Base-by-base conservation (phyloP, 176 grass and related monocot species). In the Triticum turgidum region DNA sequence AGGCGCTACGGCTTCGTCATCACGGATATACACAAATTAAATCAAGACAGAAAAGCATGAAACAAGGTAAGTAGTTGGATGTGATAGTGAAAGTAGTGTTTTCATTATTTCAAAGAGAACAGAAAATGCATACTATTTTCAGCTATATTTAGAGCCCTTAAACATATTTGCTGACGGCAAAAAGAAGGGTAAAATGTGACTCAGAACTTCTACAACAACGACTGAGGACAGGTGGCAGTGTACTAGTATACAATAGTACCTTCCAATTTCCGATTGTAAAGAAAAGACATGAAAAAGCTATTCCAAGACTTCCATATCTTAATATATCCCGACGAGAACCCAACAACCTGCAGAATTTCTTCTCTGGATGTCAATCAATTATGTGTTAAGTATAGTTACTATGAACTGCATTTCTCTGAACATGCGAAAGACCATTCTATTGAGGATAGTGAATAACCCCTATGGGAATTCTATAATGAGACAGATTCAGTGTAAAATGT, bases 261-360 rank as follows among this genome's bases (percentile, higher is more conserved):
- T 98, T 98, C 93, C 96, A 94, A 85, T 98, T 98, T 65, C 91
- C 88, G 33, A 85, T 42, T 59, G 93, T 79, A 83, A 94, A 88
- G 61, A 98, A 51, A 76, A 98, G 64, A 91, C 88, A 96, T 73
- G 92, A 85, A 69, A 94, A 11, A 2, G 93, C 88, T 92, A 98
- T 82, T 88, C 94, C 97, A 80, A 91, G 76, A 87, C 92, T 96
- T 85, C 91, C 94, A 83, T 94, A 98, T 96, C 92, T 88, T 89
- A 98, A 76, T 85, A 96, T 77, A 78, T 96, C 86, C 11, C 90
- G 75, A 58, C 97, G 91, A 87, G 97, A 98, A 90, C 92, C 90
- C 72, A 91, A 82, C 76, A 92, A 61, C 89, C 94, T 98, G 87
- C 68, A 94, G 49, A 83, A 89, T 74, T 82, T 84, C 79, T 79